Evolutionary conservation across 2,329 filamentous ascomycete species (phyloP).

Genomic region (Pestalotiopsis sp.): DNA sequence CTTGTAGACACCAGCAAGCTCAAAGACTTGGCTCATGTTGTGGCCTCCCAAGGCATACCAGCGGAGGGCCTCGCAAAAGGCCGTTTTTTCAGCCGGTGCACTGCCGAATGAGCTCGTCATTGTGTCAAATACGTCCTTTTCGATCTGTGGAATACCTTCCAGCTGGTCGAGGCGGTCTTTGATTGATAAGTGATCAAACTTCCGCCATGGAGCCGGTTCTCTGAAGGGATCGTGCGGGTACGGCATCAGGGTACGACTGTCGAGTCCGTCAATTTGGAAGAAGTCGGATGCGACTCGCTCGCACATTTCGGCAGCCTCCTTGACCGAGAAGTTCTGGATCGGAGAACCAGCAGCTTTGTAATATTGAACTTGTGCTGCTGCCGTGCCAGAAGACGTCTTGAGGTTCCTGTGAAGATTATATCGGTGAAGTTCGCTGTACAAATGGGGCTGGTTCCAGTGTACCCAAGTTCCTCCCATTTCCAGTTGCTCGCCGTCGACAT

Average conservation of each 20-base stretch:
- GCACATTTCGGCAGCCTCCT: conserved; percentile 39
- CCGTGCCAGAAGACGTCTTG: conserved; percentile 21
- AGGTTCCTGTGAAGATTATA: conserved; percentile 46
- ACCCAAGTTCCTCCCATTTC: conserved; percentile 56
- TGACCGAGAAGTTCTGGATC: neutral
- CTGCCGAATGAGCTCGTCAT: neutral
- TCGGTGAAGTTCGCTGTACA: conserved; percentile 47
- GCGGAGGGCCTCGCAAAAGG: conserved; percentile 50
- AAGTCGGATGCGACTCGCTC: conserved; percentile 39
- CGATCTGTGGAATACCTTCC: neutral
- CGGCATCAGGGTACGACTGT: conserved; percentile 40
- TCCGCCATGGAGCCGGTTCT: conserved; percentile 30
- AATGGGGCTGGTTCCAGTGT: conserved; percentile 45
- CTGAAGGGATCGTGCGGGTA: conserved; percentile 40
- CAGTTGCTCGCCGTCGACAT: conserved; percentile 44
- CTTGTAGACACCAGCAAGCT: conserved; percentile 44
- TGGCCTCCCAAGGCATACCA: conserved; percentile 50
- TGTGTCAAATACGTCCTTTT: neutral
- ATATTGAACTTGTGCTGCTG: neutral
- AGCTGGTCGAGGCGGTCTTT: neutral
- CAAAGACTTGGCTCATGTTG: conserved; percentile 40
- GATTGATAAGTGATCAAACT: conserved; percentile 37
- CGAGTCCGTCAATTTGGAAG: conserved; percentile 46
- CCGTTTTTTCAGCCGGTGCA: conserved; percentile 36
- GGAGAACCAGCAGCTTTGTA: neutral